Conservation (phyloP, 148 eudicot genomes). For the Fallopia convolvulus region DNA sequence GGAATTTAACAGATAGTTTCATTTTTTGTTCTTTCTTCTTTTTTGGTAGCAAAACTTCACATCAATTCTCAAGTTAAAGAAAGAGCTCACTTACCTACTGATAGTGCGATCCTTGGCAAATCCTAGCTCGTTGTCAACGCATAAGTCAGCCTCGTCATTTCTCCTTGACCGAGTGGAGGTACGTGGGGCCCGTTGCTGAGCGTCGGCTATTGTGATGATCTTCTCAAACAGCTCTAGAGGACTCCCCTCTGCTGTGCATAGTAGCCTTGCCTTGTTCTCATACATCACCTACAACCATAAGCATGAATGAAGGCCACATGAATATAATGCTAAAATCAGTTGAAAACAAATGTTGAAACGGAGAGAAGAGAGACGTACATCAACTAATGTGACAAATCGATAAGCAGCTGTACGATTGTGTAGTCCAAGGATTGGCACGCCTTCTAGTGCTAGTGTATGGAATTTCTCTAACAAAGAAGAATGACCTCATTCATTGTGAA, state of each 20-base stretch:
- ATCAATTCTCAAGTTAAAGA: too few species aligned
- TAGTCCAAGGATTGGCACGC: conserved; percentile 72
- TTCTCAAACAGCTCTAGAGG: conserved; percentile 70
- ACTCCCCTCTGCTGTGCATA: conserved; percentile 81
- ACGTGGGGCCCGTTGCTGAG: conserved; percentile 57
- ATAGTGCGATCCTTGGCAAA: conserved; percentile 93
- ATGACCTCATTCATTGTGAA: not conserved
- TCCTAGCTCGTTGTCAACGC: conserved; percentile 90
- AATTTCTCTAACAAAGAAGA: conserved; percentile 46
- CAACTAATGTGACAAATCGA: conserved; percentile 91
- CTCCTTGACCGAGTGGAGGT: conserved; percentile 75
- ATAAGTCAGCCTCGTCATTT: conserved; percentile 64
- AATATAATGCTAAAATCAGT: not conserved
- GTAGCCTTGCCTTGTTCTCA: conserved; percentile 72
- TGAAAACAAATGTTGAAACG: conserved; percentile 6
- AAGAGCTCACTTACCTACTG: conserved; percentile 52
- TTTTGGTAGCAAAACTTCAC: too few species aligned
- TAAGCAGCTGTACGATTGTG: conserved; percentile 87
- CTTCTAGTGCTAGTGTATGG: conserved; percentile 83
- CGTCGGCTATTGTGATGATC: conserved; percentile 77
- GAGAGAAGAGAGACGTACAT: conserved; percentile 48
- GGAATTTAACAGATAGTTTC: too few species aligned
- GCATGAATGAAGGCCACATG: not conserved
- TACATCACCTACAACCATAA: conserved; percentile 63
- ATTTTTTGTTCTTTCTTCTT: too few species aligned